Percentiles rank a stretch among this genome's conserved stretches.
Evolutionary conservation across 2,329 filamentous ascomycete genomes (phyloP).

Genomic region (Ascochyta pisi): DNA sequence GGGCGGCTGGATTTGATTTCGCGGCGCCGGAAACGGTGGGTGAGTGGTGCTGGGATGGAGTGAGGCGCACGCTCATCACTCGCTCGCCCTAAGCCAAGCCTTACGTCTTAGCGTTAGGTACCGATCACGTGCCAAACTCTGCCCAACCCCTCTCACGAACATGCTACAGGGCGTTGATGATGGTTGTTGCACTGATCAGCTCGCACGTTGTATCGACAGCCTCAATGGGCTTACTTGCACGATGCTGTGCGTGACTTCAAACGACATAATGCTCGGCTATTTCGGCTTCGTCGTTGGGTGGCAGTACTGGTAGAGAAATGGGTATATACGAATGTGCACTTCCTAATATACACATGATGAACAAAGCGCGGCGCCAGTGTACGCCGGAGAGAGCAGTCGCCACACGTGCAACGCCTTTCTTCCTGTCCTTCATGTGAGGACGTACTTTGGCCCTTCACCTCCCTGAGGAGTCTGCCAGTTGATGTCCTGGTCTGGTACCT

Average conservation of each 20-base stretch:
- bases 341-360: slow-evolving; percentile 10
- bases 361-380: neutral
- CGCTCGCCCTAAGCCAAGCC: slow-evolving; percentile 3
- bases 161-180: neutral
- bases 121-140: slow-evolving; percentile 9
- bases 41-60: slow-evolving; percentile 25
- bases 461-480: slow-evolving; percentile 91
- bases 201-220: no score
- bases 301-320: slow-evolving; percentile 4
- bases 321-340: slow-evolving; percentile 17
- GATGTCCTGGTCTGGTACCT: slow-evolving; percentile 95
- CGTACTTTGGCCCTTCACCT: slow-evolving; percentile 75
- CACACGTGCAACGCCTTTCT: neutral
- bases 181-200: neutral
- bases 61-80: slow-evolving; percentile 17
- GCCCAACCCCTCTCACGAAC: neutral
- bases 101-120: slow-evolving; percentile 10
- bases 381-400: neutral
- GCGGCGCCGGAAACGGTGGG: slow-evolving; percentile 28
- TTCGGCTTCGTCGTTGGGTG: slow-evolving; percentile 6
- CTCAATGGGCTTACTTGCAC: neutral
- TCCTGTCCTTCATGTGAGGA: slow-evolving; percentile 57
- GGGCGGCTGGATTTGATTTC: slow-evolving; percentile 25
- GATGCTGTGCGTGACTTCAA: neutral
- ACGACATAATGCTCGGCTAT: neutral